Base-by-base conservation (phyloP, 768 basidiomycete species). In the Rhizopogon sp. region DNA sequence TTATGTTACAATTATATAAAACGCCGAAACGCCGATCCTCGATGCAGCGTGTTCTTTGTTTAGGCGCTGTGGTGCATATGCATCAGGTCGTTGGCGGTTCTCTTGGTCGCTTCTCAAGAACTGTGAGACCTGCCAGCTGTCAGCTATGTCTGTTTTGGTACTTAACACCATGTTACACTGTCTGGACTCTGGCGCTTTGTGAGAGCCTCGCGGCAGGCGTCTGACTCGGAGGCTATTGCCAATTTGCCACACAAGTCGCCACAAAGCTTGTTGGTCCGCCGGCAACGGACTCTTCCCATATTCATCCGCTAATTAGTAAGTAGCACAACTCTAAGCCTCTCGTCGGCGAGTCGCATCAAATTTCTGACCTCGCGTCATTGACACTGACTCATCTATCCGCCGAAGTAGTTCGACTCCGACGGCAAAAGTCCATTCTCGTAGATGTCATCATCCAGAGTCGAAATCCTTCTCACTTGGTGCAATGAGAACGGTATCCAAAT, bases 391-490 rank as follows among this genome's bases (percentile, higher is more conserved):
- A 37, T 37, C 13, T 13, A 13, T 35, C 17, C 45, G 2, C 25
- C 25, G 4, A 25, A 35, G 29, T 31, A 46, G 14, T 53, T 4
- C 25, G 3, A 25, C 29, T 56, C 56, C 41, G 40, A 43, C 14
- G 5, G 25, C 8, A 37, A 37, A 11, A 3, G 25, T n/a, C 14
- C 16, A n/a, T 49, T 43, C 22, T 45, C 25, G 39, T 33, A 42
- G 35, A 69, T 71, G 65, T 58, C 64, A 37, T 56, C 60, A 35
- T 50, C 53, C 43, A 61, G 17, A 40, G 49, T 53, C 40, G 10
- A 50, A 28, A 33, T 52, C 42, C 63, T 84, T 16, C 59, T 81
- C 5, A 62, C 65, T 42, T 85, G 84, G 84, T 83, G 82, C 58
- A 50, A 64, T 29, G 63, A 72, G 22, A 77, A 79, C 58, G 67